These are phyloP conservation scores for Leptomonas seymouri DNA, from an alignment of 208 protist genomes.

Conservation along the genomic window DNA sequence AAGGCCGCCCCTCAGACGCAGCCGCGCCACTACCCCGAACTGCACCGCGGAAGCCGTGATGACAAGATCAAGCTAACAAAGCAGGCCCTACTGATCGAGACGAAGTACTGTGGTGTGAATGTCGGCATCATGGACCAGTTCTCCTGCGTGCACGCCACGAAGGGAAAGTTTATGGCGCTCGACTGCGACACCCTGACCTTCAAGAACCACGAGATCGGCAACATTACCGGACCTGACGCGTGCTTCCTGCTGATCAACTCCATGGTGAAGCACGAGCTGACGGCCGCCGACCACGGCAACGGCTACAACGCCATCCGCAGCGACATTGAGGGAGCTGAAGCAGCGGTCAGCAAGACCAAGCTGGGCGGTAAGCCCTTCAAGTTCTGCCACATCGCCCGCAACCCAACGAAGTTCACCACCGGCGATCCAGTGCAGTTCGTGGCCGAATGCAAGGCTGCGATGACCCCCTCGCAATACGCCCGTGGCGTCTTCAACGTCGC, in stretches of 20 bases:
- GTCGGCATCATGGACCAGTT: conserved; percentile 93
- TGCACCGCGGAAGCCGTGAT: conserved; percentile 32
- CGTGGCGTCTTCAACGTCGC: conserved; percentile 61
- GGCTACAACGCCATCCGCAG: conserved; percentile 60
- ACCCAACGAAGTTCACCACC: conserved; percentile 48
- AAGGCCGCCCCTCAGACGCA: conserved; percentile 10
- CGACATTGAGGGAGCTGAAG: conserved; percentile 57
- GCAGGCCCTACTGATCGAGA: conserved; percentile 71
- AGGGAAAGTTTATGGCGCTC: conserved; percentile 57
- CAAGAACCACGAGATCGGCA: conserved; percentile 48
- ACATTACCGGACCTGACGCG: conserved; percentile 46
- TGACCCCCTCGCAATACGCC: conserved; percentile 50
- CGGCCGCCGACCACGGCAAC: conserved; percentile 39
- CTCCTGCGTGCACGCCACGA: conserved; percentile 70
- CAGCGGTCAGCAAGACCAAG: conserved; percentile 52
- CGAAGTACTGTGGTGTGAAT: conserved; percentile 74
- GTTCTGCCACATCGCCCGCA: conserved; percentile 58
- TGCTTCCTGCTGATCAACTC: conserved; percentile 75
- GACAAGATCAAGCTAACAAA: conserved; percentile 52
- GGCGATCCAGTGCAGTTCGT: conserved; percentile 57
- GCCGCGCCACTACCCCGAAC: conserved; percentile 35
- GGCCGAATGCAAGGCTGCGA: conserved; percentile 49
- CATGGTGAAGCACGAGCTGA: conserved; percentile 64
- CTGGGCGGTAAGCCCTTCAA: conserved; percentile 53
- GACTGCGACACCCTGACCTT: conserved; percentile 78